Conservation (phyloP, 192 early-diverging fungal genomes). For the Podila clonocystis region DNA sequence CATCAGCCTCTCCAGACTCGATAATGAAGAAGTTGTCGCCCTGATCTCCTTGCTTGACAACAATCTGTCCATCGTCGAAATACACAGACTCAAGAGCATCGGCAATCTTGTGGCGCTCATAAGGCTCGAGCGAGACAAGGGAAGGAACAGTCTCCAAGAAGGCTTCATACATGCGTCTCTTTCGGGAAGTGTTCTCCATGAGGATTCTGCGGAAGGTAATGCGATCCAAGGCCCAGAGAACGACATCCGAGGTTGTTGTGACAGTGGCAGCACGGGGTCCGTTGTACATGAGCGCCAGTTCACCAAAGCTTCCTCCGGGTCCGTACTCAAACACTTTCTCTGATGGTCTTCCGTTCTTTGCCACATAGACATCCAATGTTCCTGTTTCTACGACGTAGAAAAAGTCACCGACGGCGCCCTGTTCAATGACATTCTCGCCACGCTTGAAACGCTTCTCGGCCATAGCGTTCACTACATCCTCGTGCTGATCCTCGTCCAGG, state of each 20-base stretch:
- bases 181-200: slow-evolving; percentile 97
- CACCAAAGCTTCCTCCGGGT: slow-evolving; percentile 94
- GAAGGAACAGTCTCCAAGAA: slow-evolving; percentile 95
- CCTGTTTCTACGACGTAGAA: slow-evolving; percentile 99
- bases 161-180: slow-evolving; percentile 95
- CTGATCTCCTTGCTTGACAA: slow-evolving; percentile 93
- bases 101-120: slow-evolving; percentile 99
- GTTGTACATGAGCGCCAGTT: slow-evolving; percentile 99
- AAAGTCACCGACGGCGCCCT: slow-evolving; percentile 96
- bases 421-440: slow-evolving; percentile 86
- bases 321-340: slow-evolving; percentile 83
- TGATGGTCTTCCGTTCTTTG: slow-evolving; percentile 69
- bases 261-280: slow-evolving; percentile 97
- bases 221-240: slow-evolving; percentile 97
- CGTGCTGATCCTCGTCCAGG: slow-evolving; percentile 95
- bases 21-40: slow-evolving; percentile 97
- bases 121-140: slow-evolving; percentile 89
- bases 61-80: slow-evolving; percentile 83
- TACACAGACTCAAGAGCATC: slow-evolving; percentile 95
- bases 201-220: slow-evolving; percentile 96
- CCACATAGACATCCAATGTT: slow-evolving; percentile 90
- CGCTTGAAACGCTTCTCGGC: slow-evolving; percentile 81
- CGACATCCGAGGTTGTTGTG: slow-evolving; percentile 81
- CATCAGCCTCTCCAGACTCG: slow-evolving; percentile 88
- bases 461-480: slow-evolving; percentile 97